Conservation (phyloP, 2,329 filamentous ascomycete species). For the Lecanicillium sp. region DNA sequence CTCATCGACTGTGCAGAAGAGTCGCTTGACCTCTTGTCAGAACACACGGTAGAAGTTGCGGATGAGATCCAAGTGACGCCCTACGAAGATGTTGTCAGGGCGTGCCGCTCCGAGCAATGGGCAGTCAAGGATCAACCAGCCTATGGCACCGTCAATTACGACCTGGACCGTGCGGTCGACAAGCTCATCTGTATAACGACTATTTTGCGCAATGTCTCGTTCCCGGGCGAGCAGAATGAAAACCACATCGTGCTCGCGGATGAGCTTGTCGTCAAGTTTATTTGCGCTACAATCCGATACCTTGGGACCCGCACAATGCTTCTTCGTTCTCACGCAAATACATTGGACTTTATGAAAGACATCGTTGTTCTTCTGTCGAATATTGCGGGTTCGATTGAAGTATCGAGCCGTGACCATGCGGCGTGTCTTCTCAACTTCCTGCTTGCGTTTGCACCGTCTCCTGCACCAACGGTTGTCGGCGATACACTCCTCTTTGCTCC, state of each 20-base stretch:
- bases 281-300: conserved; percentile 76
- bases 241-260: conserved; percentile 74
- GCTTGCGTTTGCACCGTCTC: conserved; percentile 78
- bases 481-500: conserved; percentile 65
- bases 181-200: conserved; percentile 85
- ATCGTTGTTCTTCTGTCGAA: conserved; percentile 85
- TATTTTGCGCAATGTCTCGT: conserved; percentile 87
- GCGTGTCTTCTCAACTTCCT: conserved; percentile 82
- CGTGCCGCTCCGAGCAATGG: conserved; percentile 67
- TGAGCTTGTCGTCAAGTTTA: conserved; percentile 70
- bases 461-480: conserved; percentile 52
- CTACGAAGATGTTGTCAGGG: conserved; percentile 81
- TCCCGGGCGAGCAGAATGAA: conserved; percentile 49
- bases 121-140: conserved; percentile 63
- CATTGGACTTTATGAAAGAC: conserved; percentile 96
- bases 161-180: conserved; percentile 80
- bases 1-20: conserved; percentile 87
- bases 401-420: conserved; percentile 82
- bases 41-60: conserved; percentile 77
- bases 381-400: conserved; percentile 68
- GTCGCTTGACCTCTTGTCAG: conserved; percentile 75
- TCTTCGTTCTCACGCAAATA: conserved; percentile 73
- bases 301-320: conserved; percentile 86
- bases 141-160: conserved; percentile 70
- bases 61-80: conserved; percentile 75